Evolutionary conservation across 2,329 filamentous ascomycete genomes (phyloP).

Genomic region (Hypoxylon sp.): DNA sequence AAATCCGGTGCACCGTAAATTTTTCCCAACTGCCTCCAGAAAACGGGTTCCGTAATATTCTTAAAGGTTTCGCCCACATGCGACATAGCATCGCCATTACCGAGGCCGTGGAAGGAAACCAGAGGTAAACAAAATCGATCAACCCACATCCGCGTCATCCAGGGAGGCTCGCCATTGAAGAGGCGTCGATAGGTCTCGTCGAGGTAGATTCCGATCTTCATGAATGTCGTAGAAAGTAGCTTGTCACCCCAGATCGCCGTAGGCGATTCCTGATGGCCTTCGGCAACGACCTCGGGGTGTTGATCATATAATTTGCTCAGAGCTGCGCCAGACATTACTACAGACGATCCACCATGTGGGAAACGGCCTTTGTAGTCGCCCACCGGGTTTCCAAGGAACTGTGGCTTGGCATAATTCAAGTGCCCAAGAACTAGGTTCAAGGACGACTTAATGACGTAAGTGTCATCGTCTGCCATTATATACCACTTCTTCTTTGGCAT

Average conservation of each 20-base stretch:
- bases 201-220: conserved; percentile 68
- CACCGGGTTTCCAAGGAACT: conserved; percentile 71
- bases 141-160: conserved; percentile 63
- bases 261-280: conserved; percentile 64
- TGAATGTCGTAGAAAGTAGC: conserved; percentile 67
- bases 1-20: conserved; percentile 63
- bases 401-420: conserved; percentile 62
- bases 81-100: conserved; percentile 62
- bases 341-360: conserved; percentile 70
- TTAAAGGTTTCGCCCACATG: conserved; percentile 61
- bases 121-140: conserved; percentile 70
- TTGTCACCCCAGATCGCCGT: conserved; percentile 69
- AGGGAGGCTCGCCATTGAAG: conserved; percentile 70
- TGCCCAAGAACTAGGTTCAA: conserved; percentile 65
- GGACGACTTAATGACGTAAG: conserved; percentile 67
- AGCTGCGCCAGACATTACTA: conserved; percentile 67
- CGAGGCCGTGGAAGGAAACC: conserved; percentile 68
- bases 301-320: conserved; percentile 63
- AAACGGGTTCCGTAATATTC: conserved; percentile 58
- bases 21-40: conserved; percentile 67
- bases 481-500: conserved; percentile 73
- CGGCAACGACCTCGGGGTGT: conserved; percentile 60
- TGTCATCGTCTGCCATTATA: conserved; percentile 71
- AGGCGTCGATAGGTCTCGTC: conserved; percentile 68
- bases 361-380: conserved; percentile 70